Conservation (phyloP, 495 filamentous ascomycete species). For the Neurospora sp. region DNA sequence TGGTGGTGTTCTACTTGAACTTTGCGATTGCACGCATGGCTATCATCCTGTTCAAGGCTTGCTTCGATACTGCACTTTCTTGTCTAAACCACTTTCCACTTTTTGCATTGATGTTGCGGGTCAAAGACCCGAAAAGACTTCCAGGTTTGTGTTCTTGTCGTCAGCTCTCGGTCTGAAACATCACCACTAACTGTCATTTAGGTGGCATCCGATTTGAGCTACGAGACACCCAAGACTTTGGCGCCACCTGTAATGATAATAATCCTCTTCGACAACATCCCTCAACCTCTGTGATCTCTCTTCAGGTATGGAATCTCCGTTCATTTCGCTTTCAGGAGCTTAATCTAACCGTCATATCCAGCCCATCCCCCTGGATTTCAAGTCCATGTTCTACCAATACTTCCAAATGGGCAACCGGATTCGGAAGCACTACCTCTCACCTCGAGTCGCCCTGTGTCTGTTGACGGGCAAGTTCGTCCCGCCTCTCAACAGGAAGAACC, state of each 20-base stretch:
- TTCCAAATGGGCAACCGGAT: constrained; percentile 89
- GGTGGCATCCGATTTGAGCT: constrained; percentile 88
- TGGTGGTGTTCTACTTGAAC: constrained; percentile 92
- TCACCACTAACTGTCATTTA: constrained; percentile 19
- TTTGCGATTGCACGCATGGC: constrained; percentile 91
- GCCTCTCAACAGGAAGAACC: constrained; percentile 83
- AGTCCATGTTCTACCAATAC: constrained; percentile 92
- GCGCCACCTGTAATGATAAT: constrained; percentile 24
- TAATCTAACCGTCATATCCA: constrained; percentile 25
- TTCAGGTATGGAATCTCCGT: constrained; percentile 48
- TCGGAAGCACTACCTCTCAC: constrained; percentile 88
- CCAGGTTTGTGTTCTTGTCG: constrained; percentile 48
- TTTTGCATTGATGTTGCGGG: constrained; percentile 91
- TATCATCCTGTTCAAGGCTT: constrained; percentile 85
- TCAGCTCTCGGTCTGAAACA: neutral
- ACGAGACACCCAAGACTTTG: constrained; percentile 54
- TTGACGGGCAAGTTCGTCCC: constrained; percentile 82
- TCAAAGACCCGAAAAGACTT: constrained; percentile 85
- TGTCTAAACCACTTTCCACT: constrained; percentile 97
- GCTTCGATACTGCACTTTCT: constrained; percentile 80
- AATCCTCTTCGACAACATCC: constrained; percentile 20
- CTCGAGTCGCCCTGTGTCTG: constrained; percentile 75
- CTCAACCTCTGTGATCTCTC: constrained; percentile 63
- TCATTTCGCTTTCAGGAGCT: neutral
- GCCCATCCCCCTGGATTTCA: constrained; percentile 83